phyloP scores from a whole-genome alignment of 768 basidiomycete species.

The Hypholoma fasciculare region DNA sequence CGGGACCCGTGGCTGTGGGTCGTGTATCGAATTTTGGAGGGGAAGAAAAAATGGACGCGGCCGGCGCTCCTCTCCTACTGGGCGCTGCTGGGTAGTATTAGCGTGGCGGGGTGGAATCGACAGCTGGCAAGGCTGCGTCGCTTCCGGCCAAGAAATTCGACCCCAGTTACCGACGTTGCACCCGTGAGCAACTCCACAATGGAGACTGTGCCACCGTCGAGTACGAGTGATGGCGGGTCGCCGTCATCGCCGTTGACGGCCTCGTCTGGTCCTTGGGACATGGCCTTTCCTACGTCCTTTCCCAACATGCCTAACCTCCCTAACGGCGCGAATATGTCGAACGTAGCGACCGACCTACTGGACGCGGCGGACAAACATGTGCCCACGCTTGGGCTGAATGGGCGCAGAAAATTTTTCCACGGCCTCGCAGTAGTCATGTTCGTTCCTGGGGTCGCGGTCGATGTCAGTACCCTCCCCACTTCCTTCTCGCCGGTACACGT shows the following conservation, averaged over 20 bases:
- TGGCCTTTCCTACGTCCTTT: slow-evolving; percentile 48
- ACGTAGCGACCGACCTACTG: slow-evolving; percentile 64
- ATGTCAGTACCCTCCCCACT: slow-evolving; percentile 56
- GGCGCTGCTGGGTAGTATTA: slow-evolving; percentile 75
- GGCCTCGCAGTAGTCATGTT: slow-evolving; percentile 96
- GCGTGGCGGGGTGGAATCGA: slow-evolving; percentile 93
- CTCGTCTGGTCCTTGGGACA: slow-evolving; percentile 29
- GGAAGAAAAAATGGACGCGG: slow-evolving; percentile 76
- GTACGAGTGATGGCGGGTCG: background rate
- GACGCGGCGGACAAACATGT: slow-evolving; percentile 91
- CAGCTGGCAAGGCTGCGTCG: slow-evolving; percentile 80
- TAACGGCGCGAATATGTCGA: slow-evolving; percentile 41
- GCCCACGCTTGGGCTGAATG: slow-evolving; percentile 88
- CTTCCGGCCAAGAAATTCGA: slow-evolving; percentile 51
- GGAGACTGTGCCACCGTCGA: background rate
- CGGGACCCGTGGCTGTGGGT: slow-evolving; percentile 90
- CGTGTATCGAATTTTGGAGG: slow-evolving; percentile 75
- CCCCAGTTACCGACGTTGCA: slow-evolving; percentile 6
- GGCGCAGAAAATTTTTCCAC: slow-evolving; percentile 96
- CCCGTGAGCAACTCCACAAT: background rate
- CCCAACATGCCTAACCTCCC: slow-evolving; percentile 53
- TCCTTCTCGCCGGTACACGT: slow-evolving; percentile 7
- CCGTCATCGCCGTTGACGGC: slow-evolving; percentile 8
- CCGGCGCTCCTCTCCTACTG: slow-evolving; percentile 82
- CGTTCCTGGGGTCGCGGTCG: slow-evolving; percentile 87